Percentiles rank a stretch among this genome's conserved stretches.
phyloP scores from a whole-genome alignment of 768 basidiomycete genomes.

The Tylopilus cervinicoccineus region DNA sequence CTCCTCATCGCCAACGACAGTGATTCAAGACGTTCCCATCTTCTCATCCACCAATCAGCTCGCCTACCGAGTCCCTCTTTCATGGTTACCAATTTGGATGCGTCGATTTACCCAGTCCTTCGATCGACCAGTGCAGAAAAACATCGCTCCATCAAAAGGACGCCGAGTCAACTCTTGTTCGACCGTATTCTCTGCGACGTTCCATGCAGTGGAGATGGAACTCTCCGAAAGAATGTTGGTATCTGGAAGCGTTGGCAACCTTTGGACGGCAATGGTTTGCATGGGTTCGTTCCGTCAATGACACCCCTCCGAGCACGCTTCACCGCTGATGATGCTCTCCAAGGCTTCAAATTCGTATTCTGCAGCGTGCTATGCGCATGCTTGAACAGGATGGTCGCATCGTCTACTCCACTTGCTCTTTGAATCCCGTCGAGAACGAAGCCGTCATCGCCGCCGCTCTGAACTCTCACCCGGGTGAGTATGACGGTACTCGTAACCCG shows the following conservation, averaged over 20 bases:
- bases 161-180: slow-evolving; percentile 61
- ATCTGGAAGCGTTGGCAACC: slow-evolving; percentile 95
- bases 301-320: neutral
- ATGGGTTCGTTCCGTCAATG: slow-evolving; percentile 51
- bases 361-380: slow-evolving; percentile 89
- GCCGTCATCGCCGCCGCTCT: slow-evolving; percentile 89
- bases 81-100: slow-evolving; percentile 96
- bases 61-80: slow-evolving; percentile 88
- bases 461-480: slow-evolving; percentile 58
- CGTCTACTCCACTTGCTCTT: slow-evolving; percentile 96
- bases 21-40: slow-evolving; percentile 89
- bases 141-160: slow-evolving; percentile 34
- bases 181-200: slow-evolving; percentile 96
- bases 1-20: slow-evolving; percentile 94
- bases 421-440: slow-evolving; percentile 97
- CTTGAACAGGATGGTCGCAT: slow-evolving; percentile 78
- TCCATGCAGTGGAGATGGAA: slow-evolving; percentile 97
- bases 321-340: slow-evolving; percentile 6
- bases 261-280: slow-evolving; percentile 87
- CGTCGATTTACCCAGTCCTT: slow-evolving; percentile 76
- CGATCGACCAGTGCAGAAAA: slow-evolving; percentile 27
- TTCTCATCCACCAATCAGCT: slow-evolving; percentile 96
- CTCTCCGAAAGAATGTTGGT: slow-evolving; percentile 87
- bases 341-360: slow-evolving; percentile 89
- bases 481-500: neutral